These are phyloP conservation scores for Tilletia caries DNA, from an alignment of 1,284 basidiomycete species.

Conservation along the genomic window DNA sequence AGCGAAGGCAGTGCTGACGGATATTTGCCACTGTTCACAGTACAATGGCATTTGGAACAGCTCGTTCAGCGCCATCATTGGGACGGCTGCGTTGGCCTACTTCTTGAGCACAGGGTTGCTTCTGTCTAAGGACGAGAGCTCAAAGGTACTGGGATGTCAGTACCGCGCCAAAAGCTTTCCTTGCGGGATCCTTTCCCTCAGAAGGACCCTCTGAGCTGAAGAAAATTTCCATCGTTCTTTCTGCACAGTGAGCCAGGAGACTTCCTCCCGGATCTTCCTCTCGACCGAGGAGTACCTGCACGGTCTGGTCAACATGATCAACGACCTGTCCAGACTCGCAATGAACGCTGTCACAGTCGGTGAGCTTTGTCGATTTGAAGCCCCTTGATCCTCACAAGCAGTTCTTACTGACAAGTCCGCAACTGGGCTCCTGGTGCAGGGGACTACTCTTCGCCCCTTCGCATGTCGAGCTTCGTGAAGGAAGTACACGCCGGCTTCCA, in stretches of 20 bases:
- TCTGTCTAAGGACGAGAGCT: constrained; percentile 28
- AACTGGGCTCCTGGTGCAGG: not conserved
- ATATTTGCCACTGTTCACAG: constrained; percentile 16
- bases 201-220: constrained; percentile 3
- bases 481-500: constrained; percentile 48
- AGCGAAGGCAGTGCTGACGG: too few relatives aligned
- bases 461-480: constrained; percentile 44
- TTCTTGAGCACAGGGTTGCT: constrained; percentile 30
- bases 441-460: constrained; percentile 41
- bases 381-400: not conserved
- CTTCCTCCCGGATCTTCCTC: constrained; percentile 24
- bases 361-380: not conserved
- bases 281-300: constrained; percentile 49
- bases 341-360: constrained; percentile 32
- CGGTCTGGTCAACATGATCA: constrained; percentile 37
- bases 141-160: constrained; percentile 24
- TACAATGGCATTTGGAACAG: constrained; percentile 23
- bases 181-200: constrained; percentile 7
- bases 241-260: constrained; percentile 3
- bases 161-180: not conserved
- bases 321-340: constrained; percentile 37
- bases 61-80: constrained; percentile 18
- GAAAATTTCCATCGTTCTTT: not conserved
- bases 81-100: constrained; percentile 19
- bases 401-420: not conserved